phyloP scores from a whole-genome alignment of 768 basidiomycete species.

The Sporobolomyces phaffii region DNA sequence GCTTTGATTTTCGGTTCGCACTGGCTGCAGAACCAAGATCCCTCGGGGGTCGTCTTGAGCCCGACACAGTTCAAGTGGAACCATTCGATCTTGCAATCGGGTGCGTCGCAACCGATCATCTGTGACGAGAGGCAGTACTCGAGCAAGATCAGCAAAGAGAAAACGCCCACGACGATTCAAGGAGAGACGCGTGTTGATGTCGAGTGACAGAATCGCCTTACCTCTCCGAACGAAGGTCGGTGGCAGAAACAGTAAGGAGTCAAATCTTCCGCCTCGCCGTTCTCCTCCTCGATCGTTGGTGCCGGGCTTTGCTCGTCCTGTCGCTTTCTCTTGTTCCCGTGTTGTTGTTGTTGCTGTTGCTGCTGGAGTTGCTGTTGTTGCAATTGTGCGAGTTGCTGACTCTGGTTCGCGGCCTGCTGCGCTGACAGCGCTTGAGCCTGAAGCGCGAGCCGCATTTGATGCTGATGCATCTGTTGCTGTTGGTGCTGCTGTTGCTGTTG shows the following conservation, averaged over 20 bases:
- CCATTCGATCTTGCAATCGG: slow-evolving; percentile 39
- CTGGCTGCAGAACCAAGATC: slow-evolving; percentile 28
- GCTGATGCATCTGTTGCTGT: slow-evolving; percentile 30
- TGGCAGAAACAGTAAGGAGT: slow-evolving; percentile 40
- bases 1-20: slow-evolving; percentile 26
- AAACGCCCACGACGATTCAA: neutral
- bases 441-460: slow-evolving; percentile 25
- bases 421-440: slow-evolving; percentile 15
- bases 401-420: slow-evolving; percentile 9
- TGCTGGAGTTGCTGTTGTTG: neutral
- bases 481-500: slow-evolving; percentile 22
- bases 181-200: no score
- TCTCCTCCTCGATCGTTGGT: slow-evolving; percentile 42
- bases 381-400: neutral
- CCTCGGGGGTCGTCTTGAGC: slow-evolving; percentile 35
- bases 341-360: slow-evolving; percentile 11
- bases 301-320: slow-evolving; percentile 46
- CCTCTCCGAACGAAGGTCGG: slow-evolving; percentile 37
- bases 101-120: slow-evolving; percentile 41
- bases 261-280: slow-evolving; percentile 40
- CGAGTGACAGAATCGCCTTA: neutral
- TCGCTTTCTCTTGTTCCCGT: slow-evolving; percentile 55
- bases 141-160: no score
- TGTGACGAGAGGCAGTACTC: neutral
- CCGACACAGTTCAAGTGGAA: slow-evolving; percentile 40